A percentile compares a stretch with the other conserved stretches of the same genome.
phyloP scores from a whole-genome alignment of 176 grass and related monocot species.

The Aegilops speltoides region DNA sequence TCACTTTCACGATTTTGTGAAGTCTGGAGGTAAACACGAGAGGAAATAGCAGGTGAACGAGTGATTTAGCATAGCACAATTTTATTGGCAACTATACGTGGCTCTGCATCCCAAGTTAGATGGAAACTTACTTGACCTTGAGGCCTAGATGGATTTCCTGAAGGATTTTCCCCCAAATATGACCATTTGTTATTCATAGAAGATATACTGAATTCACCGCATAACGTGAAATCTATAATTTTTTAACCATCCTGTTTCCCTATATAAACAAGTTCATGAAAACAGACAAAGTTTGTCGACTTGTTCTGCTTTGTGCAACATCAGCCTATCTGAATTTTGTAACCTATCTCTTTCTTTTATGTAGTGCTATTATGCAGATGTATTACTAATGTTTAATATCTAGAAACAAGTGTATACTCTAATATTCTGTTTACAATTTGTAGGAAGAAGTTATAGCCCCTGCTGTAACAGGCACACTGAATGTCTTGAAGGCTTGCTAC shows the following conservation, averaged over 20 bases:
- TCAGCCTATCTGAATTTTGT: background rate
- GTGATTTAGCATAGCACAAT: background rate
- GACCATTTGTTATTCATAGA: background rate
- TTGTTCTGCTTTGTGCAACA: background rate
- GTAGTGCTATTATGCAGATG: background rate
- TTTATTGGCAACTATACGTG: background rate
- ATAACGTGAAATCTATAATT: background rate
- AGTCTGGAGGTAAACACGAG: background rate
- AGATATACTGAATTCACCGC: background rate
- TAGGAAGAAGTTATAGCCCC: slow-evolving; percentile 60
- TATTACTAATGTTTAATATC: background rate
- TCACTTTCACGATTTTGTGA: background rate
- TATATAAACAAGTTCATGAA: background rate
- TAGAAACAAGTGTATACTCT: background rate
- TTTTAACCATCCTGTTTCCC: background rate
- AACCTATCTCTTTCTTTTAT: background rate
- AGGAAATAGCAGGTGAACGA: background rate
- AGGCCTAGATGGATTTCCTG: background rate
- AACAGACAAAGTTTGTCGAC: background rate
- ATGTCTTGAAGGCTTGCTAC: slow-evolving; percentile 69
- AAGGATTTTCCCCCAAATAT: background rate
- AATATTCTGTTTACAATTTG: background rate
- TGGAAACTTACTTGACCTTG: background rate
- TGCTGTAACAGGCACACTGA: slow-evolving; percentile 70
- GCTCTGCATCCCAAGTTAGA: background rate